Base-by-base conservation (phyloP, 441 rosid genomes). In the Brassica hybrid region DNA sequence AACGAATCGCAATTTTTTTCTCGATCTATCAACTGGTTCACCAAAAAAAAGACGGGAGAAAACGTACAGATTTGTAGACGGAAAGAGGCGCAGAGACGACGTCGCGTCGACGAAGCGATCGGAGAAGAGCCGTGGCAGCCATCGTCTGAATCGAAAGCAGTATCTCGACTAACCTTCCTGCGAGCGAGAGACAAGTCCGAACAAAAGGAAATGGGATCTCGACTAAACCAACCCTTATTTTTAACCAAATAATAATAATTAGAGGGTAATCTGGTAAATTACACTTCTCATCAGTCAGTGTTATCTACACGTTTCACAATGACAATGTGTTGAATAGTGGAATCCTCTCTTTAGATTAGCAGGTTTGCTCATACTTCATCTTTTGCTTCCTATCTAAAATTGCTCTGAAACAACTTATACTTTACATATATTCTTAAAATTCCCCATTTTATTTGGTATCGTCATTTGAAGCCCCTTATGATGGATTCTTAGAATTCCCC, bases 51-150 rank as follows among this genome's bases (percentile, higher is more conserved):
- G 5, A 45, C 11, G 54, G 13, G 52, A 12, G 10, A 6, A 27
- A 48, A 59, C 91, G 11, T 83, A 92, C 97, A 58, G 83, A 88
- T 87, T 80, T 90, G 78, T 75, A 90, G 23, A 87, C 88, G 0
- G 91, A 84, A 13, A 90, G 69, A 14, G 97, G 85, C 2, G 90
- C 81, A 13, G 86, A 82, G 30, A 85, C 88, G 56, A 85, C 83
- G 13, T 91, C 96, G 21, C 93, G 95, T 27, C 97, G 94, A 32
- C 92, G 84, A 10, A 92, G 9, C 14, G 92, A 83, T 38, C 96
- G 97, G 59, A 92, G 80, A 45, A 94, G 71, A 67, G 88, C 88
- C 0, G 89, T 84, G 23, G 96, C 66, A 72, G 97, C 97, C 98
- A 92, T 89, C 8, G 64, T 68, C n/a, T 0, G 65, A 65, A 57